Evolutionary conservation across 345 rosid species (phyloP).

Genomic region (Salix viminalis): DNA sequence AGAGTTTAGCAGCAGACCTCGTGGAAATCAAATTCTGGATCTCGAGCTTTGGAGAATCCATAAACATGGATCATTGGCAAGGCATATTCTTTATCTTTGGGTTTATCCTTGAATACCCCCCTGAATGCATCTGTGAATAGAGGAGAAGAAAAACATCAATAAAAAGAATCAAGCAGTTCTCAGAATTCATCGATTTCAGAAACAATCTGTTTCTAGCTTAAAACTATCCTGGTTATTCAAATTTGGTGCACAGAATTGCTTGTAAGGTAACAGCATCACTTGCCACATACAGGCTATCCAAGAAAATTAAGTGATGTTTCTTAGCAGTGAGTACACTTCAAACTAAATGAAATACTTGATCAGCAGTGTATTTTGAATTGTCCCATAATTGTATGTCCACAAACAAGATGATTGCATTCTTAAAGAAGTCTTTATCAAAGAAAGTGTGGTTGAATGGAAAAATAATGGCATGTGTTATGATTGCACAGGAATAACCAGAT

Average conservation of each 20-base stretch:
- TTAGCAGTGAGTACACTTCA: too few relatives aligned
- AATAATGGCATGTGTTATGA: neutral
- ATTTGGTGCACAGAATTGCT: neutral
- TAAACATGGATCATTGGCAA: constrained; percentile 78
- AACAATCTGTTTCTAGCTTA: neutral
- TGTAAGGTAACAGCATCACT: neutral
- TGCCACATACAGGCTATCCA: neutral
- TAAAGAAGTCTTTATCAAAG: neutral
- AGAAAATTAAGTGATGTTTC: neutral
- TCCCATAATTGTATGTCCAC: neutral
- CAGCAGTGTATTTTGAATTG: too few relatives aligned
- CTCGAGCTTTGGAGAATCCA: constrained; percentile 89
- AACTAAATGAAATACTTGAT: too few relatives aligned
- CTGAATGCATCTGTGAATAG: constrained; percentile 61
- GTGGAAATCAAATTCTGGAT: constrained; percentile 89
- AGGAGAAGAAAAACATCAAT: neutral
- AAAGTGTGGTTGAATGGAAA: neutral
- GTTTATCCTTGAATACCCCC: constrained; percentile 53
- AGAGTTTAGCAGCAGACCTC: constrained; percentile 44
- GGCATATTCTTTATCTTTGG: constrained; percentile 31
- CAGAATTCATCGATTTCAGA: neutral
- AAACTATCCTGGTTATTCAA: neutral
- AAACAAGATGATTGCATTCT: neutral
- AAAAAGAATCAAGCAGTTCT: neutral
- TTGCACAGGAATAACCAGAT: neutral